Percentiles rank a stretch among this genome's conserved stretches.
These are phyloP conservation scores for Aspergillus ostianus DNA, from an alignment of 495 filamentous ascomycete species.

Conservation along the genomic window DNA sequence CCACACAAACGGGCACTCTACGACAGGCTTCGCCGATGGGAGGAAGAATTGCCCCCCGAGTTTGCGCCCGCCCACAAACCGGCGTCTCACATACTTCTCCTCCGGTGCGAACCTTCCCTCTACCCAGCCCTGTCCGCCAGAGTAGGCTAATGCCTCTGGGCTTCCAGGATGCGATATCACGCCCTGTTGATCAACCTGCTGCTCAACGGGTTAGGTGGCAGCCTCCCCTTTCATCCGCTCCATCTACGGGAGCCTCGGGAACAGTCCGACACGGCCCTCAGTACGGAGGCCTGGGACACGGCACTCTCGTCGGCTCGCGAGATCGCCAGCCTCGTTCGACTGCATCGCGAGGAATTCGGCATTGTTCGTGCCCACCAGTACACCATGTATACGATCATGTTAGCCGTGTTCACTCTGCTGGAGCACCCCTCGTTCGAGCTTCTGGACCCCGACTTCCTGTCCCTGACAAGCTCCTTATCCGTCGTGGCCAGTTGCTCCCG, in stretches of 20 bases:
- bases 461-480: conserved; percentile 25
- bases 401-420: conserved; percentile 30
- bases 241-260: background rate
- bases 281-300: conserved; percentile 4
- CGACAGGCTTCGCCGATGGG: conserved; percentile 23
- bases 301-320: conserved; percentile 24
- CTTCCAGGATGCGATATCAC: conserved; percentile 32
- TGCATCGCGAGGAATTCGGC: conserved; percentile 22
- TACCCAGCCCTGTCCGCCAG: background rate
- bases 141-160: too few relatives aligned
- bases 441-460: conserved; percentile 28
- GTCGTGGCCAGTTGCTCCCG: conserved; percentile 26
- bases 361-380: conserved; percentile 33
- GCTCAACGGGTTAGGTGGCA: conserved; percentile 17
- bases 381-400: conserved; percentile 32
- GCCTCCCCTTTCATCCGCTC: conserved; percentile 4
- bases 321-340: conserved; percentile 22
- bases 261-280: background rate
- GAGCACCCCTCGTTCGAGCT: conserved; percentile 27
- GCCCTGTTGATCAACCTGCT: conserved; percentile 30
- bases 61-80: conserved; percentile 18
- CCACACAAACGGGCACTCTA: conserved; percentile 23
- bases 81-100: conserved; percentile 30
- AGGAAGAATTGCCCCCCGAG: conserved; percentile 13
- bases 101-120: conserved; percentile 20